A percentile compares a stretch with the other conserved stretches of the same genome.
Evolutionary conservation across 2,329 filamentous ascomycete species (phyloP).

Genomic region (Penicillium sp.): DNA sequence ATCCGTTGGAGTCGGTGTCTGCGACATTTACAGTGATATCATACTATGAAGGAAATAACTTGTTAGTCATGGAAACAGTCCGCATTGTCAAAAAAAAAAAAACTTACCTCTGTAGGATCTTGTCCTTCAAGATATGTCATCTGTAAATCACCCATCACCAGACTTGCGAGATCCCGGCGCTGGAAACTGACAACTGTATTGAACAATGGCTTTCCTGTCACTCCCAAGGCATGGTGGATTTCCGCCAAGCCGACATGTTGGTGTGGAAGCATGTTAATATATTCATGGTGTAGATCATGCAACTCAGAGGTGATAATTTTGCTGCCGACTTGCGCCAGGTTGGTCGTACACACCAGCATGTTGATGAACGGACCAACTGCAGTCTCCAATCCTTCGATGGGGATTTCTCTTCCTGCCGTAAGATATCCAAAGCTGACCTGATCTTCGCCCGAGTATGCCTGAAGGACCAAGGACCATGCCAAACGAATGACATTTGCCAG

Average conservation of each 20-base stretch:
- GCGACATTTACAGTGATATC: neutral
- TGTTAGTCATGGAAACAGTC: neutral
- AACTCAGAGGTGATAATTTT: too few species aligned
- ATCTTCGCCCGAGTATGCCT: conserved; percentile 38
- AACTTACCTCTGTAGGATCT: conserved; percentile 7
- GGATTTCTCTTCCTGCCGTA: conserved; percentile 41
- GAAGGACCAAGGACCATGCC: conserved; percentile 42
- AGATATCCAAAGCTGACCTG: conserved; percentile 43
- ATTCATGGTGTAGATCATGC: too few species aligned
- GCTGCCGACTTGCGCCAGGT: too few species aligned
- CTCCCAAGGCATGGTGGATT: too few species aligned
- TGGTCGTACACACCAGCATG: conserved; percentile 13
- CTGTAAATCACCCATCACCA: too few species aligned
- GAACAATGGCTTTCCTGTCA: too few species aligned
- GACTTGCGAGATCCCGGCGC: too few species aligned
- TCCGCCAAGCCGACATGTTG: too few species aligned
- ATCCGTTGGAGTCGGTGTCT: too few species aligned
- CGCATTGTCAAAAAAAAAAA: neutral
- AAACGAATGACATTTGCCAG: conserved; percentile 37
- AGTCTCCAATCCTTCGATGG: conserved; percentile 32
- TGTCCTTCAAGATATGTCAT: neutral
- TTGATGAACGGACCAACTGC: conserved; percentile 40
- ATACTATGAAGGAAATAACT: neutral
- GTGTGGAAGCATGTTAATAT: too few species aligned
- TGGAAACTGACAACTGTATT: too few species aligned